phyloP scores from a whole-genome alignment of 192 early-diverging fungal species.

The Physocladia obscura region DNA sequence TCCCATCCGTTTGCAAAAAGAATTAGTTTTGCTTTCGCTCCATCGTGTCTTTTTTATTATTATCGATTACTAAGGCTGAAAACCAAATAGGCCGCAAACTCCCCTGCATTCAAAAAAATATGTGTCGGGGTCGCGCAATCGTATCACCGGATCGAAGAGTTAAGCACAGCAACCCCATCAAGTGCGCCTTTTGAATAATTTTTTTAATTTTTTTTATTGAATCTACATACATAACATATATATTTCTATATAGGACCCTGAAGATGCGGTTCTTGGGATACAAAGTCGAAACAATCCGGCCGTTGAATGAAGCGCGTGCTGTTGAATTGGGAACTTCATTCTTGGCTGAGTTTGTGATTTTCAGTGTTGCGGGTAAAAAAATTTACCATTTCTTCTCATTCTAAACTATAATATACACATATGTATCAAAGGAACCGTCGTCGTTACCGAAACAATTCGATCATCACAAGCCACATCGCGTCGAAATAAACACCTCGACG shows the following conservation, averaged over 20 bases:
- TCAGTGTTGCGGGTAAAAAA: slow-evolving; percentile 34
- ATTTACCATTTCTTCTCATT: not conserved
- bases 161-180: not conserved
- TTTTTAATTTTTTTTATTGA: not conserved
- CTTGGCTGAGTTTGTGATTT: slow-evolving; percentile 43
- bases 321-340: slow-evolving; percentile 49
- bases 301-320: slow-evolving; percentile 48
- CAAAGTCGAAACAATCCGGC: slow-evolving; percentile 39
- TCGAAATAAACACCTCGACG: not conserved
- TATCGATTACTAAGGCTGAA: not conserved
- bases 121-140: slow-evolving; percentile 43
- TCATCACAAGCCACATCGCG: not conserved
- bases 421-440: not conserved
- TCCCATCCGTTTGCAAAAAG: not conserved
- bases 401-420: not conserved
- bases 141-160: slow-evolving; percentile 33
- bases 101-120: slow-evolving; percentile 35
- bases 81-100: slow-evolving; percentile 16
- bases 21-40: not conserved
- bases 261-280: slow-evolving; percentile 47
- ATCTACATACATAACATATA: not conserved
- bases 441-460: not conserved
- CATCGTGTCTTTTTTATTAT: not conserved
- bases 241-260: slow-evolving; percentile 17
- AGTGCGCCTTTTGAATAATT: not conserved